These are phyloP conservation scores for Thymus mandschuricus DNA, from an alignment of 257 asterid species.

Conservation along the genomic window DNA sequence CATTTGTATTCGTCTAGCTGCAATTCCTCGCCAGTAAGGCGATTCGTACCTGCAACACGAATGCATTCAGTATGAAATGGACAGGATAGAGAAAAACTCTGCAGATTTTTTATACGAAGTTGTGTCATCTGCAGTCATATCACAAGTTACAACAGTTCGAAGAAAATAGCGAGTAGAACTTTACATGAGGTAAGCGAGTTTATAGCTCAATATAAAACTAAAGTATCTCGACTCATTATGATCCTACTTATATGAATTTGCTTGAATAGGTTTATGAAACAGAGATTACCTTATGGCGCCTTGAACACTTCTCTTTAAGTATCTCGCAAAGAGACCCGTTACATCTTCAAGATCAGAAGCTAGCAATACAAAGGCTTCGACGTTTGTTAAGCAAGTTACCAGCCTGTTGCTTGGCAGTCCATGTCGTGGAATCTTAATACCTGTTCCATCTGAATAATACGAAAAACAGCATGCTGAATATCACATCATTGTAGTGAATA, in stretches of 20 bases:
- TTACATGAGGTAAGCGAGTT: too few relatives aligned
- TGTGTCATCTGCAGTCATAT: not conserved
- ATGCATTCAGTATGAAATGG: not conserved
- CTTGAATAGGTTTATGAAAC: not conserved
- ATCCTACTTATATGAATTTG: not conserved
- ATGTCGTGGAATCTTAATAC: conserved; percentile 69
- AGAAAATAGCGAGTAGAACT: not conserved
- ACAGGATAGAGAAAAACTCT: not conserved
- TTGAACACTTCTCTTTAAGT: conserved; percentile 8
- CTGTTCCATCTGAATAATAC: conserved; percentile 51
- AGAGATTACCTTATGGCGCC: conserved; percentile 17
- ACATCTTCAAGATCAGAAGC: conserved; percentile 87
- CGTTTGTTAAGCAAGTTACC: conserved; percentile 77
- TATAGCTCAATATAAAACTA: too few relatives aligned
- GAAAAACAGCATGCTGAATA: not conserved
- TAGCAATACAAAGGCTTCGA: conserved; percentile 78
- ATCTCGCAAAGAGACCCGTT: conserved; percentile 63
- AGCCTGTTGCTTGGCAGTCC: conserved; percentile 63
- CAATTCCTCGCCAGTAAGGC: conserved; percentile 1
- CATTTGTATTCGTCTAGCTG: conserved; percentile 10
- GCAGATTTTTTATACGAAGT: not conserved
- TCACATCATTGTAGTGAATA: not conserved
- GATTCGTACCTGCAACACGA: conserved; percentile 12
- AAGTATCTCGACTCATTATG: not conserved
- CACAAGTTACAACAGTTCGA: not conserved